Percentiles rank a stretch among this genome's conserved stretches.
Conservation (phyloP, 2,329 filamentous ascomycete species). For the Proliferodiscus dingleyae region DNA sequence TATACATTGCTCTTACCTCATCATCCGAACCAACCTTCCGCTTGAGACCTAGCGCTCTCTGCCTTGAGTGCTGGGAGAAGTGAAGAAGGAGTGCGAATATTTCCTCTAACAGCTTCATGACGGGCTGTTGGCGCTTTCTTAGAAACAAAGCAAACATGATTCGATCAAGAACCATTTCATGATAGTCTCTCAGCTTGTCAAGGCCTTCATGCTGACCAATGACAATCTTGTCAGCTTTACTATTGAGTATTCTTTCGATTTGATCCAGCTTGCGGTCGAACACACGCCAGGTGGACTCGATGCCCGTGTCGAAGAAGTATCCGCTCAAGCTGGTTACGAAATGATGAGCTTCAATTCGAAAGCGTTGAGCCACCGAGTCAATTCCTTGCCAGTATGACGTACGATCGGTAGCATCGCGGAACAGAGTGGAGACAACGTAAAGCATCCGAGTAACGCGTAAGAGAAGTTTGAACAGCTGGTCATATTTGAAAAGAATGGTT, state of each 20-base stretch:
- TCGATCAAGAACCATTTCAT: constrained; percentile 68
- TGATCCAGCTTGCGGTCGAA: constrained; percentile 63
- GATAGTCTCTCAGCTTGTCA: constrained; percentile 61
- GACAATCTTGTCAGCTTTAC: constrained; percentile 32
- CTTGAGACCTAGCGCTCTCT: constrained; percentile 35
- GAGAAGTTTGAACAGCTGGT: constrained; percentile 75
- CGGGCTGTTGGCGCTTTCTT: constrained; percentile 67
- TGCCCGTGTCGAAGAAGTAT: constrained; percentile 76
- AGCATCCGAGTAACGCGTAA: constrained; percentile 74
- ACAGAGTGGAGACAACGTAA: constrained; percentile 65
- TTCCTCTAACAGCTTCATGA: constrained; percentile 68
- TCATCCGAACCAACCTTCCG: constrained; percentile 32
- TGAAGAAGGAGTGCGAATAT: constrained; percentile 68
- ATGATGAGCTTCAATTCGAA: constrained; percentile 73
- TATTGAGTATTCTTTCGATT: constrained; percentile 54
- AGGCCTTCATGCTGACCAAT: constrained; percentile 54
- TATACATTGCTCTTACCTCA: constrained; percentile 51
- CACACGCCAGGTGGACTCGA: constrained; percentile 65
- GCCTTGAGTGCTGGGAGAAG: constrained; percentile 54
- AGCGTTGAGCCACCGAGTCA: constrained; percentile 38
- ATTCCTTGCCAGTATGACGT: constrained; percentile 21
- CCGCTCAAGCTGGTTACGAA: constrained; percentile 68
- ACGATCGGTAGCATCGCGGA: constrained; percentile 48
- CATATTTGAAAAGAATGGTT: constrained; percentile 70
- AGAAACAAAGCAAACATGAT: constrained; percentile 72